These are phyloP conservation scores for Lentinus tigrinus DNA, from an alignment of 768 basidiomycete genomes.

Conservation along the genomic window DNA sequence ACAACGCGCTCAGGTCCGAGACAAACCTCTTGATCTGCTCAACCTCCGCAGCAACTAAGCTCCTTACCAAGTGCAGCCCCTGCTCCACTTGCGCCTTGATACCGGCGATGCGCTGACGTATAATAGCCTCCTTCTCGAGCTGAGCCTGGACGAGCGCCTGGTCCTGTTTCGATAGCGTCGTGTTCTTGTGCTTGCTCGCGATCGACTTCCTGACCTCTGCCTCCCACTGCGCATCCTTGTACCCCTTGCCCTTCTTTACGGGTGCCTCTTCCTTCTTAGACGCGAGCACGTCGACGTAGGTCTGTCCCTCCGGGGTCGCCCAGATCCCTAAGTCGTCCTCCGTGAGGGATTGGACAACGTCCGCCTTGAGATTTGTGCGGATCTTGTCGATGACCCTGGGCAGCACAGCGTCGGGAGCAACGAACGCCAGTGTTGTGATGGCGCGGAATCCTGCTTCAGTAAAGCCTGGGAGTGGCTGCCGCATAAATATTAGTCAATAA, in stretches of 20 bases:
- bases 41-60: conserved; percentile 50
- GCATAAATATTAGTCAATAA: neutral
- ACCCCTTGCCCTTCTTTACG: conserved; percentile 78
- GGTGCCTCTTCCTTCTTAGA: conserved; percentile 51
- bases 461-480: conserved; percentile 31
- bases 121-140: conserved; percentile 70
- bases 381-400: conserved; percentile 72
- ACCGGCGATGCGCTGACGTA: conserved; percentile 57
- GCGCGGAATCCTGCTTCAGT: conserved; percentile 72
- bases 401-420: conserved; percentile 68
- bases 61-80: conserved; percentile 67
- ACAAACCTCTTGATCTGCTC: conserved; percentile 59
- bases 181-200: conserved; percentile 65
- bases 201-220: conserved; percentile 86
- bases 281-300: conserved; percentile 76
- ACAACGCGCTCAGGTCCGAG: conserved; percentile 51
- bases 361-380: conserved; percentile 59
- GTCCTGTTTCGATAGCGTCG: conserved; percentile 78
- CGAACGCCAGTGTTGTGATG: conserved; percentile 74
- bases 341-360: conserved; percentile 59
- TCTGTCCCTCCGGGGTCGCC: conserved; percentile 79
- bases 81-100: conserved; percentile 59
- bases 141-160: conserved; percentile 82
- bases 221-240: conserved; percentile 93
- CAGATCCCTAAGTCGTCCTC: conserved; percentile 80